phyloP scores from a whole-genome alignment of 139 green algal species.

The Micromonas commoda region DNA sequence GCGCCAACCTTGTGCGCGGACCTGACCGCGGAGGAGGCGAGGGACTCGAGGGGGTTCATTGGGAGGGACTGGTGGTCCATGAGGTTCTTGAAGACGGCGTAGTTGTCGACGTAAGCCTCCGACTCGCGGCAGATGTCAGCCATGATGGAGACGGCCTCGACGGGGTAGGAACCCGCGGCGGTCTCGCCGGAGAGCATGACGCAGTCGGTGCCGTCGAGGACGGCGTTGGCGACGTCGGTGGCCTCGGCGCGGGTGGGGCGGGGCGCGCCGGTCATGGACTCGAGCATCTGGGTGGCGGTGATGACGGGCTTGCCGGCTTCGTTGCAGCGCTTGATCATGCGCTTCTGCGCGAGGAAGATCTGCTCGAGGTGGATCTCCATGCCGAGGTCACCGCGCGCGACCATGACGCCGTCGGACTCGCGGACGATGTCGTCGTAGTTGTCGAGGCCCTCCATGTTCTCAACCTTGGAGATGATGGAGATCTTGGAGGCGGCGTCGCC shows the following conservation, averaged over 20 bases:
- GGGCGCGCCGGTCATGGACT: slow-evolving; percentile 55
- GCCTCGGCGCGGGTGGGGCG: slow-evolving; percentile 68
- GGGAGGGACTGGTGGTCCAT: slow-evolving; percentile 78
- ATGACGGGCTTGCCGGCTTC: slow-evolving; percentile 51
- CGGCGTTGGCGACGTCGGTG: slow-evolving; percentile 81
- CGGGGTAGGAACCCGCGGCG: slow-evolving; percentile 64
- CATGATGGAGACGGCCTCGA: slow-evolving; percentile 66
- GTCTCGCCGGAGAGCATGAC: slow-evolving; percentile 78
- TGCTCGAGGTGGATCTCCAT: slow-evolving; percentile 97
- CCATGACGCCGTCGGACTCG: slow-evolving; percentile 80
- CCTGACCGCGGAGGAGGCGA: slow-evolving; percentile 88
- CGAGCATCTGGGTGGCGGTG: slow-evolving; percentile 55
- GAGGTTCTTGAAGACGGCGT: slow-evolving; percentile 58
- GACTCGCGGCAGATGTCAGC: slow-evolving; percentile 67
- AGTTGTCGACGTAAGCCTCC: slow-evolving; percentile 59
- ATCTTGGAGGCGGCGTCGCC: slow-evolving; percentile 70
- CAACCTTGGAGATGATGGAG: slow-evolving; percentile 93
- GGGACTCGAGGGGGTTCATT: slow-evolving; percentile 88
- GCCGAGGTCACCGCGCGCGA: slow-evolving; percentile 90
- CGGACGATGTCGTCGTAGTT: slow-evolving; percentile 94
- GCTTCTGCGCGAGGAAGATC: slow-evolving; percentile 97
- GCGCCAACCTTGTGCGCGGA: slow-evolving; percentile 90
- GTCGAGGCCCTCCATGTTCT: slow-evolving; percentile 94
- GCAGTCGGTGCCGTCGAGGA: slow-evolving; percentile 71
- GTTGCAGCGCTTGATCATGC: slow-evolving; percentile 57